A percentile compares a stretch with the other conserved stretches of the same genome.
phyloP scores from a whole-genome alignment of 495 filamentous ascomycete genomes.

The Aspergillus asperescens region DNA sequence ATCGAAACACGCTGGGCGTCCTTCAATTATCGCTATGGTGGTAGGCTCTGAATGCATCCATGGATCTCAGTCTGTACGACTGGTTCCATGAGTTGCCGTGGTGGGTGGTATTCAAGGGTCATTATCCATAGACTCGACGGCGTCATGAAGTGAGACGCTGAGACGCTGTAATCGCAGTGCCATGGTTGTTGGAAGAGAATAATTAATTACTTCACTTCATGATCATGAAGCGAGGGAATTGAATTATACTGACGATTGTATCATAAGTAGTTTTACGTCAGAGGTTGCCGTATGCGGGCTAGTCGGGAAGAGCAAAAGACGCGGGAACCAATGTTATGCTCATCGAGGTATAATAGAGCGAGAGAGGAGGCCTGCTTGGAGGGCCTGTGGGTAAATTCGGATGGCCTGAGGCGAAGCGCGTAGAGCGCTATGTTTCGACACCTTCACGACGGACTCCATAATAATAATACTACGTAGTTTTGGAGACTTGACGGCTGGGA shows the following conservation, averaged over 20 bases:
- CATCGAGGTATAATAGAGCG: background rate
- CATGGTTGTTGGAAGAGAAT: too few relatives aligned
- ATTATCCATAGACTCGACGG: conserved; percentile 11
- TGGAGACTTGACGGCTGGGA: background rate
- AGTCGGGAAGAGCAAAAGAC: background rate
- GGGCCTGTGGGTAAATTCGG: background rate
- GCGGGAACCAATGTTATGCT: too few relatives aligned
- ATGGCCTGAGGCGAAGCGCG: conserved; percentile 7
- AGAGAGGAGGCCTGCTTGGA: background rate
- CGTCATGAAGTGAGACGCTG: conserved; percentile 19
- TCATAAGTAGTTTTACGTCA: background rate
- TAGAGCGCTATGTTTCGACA: conserved; percentile 9
- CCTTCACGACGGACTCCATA: background rate
- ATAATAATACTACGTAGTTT: background rate
- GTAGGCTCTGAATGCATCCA: too few relatives aligned
- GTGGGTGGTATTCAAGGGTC: background rate
- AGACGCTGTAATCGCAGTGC: conserved; percentile 1
- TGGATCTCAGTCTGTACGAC: background rate
- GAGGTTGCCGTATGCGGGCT: background rate
- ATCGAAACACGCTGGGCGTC: background rate
- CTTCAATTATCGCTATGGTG: too few relatives aligned
- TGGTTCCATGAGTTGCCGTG: background rate
- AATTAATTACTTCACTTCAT: too few relatives aligned
- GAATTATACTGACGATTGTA: background rate
- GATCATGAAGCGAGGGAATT: too few relatives aligned